Evolutionary conservation across 192 early-diverging fungal genomes (phyloP).

Genomic region (Coemansia sp.): DNA sequence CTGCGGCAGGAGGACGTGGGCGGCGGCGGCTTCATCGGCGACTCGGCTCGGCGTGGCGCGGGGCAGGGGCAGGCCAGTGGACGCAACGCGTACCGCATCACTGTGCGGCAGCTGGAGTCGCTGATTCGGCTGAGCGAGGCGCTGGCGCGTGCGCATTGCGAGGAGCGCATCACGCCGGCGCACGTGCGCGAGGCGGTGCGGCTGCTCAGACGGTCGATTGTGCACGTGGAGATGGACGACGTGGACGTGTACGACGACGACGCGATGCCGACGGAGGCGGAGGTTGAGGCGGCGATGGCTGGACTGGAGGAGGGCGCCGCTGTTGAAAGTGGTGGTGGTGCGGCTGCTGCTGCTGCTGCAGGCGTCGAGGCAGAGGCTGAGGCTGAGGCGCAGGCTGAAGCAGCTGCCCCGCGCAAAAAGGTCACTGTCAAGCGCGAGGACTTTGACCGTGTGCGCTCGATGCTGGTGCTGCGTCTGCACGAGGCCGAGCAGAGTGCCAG

Average conservation of each 20-base stretch:
- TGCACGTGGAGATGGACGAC: constrained; percentile 78
- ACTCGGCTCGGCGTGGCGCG: background rate
- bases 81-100: constrained; percentile 81
- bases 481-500: constrained; percentile 21
- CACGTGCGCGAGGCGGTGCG: constrained; percentile 84
- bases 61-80: constrained; percentile 1
- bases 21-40: constrained; percentile 45
- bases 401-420: constrained; percentile 23
- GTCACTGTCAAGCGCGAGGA: constrained; percentile 63
- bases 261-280: background rate
- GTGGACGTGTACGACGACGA: constrained; percentile 60
- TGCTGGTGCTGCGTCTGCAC: constrained; percentile 53
- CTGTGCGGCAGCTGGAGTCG: constrained; percentile 94
- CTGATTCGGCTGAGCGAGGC: constrained; percentile 96
- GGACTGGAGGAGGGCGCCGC: background rate
- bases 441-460: constrained; percentile 55
- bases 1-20: constrained; percentile 83
- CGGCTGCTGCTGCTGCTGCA: too few species aligned
- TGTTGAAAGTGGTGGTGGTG: too few species aligned
- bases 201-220: constrained; percentile 85
- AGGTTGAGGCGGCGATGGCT: constrained; percentile 3
- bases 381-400: constrained; percentile 4
- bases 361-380: constrained; percentile 13
- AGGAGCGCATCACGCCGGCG: constrained; percentile 59
- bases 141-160: constrained; percentile 82